Evolutionary conservation across 768 basidiomycete genomes (phyloP).

Genomic region (Cystobasidium onofrii): DNA sequence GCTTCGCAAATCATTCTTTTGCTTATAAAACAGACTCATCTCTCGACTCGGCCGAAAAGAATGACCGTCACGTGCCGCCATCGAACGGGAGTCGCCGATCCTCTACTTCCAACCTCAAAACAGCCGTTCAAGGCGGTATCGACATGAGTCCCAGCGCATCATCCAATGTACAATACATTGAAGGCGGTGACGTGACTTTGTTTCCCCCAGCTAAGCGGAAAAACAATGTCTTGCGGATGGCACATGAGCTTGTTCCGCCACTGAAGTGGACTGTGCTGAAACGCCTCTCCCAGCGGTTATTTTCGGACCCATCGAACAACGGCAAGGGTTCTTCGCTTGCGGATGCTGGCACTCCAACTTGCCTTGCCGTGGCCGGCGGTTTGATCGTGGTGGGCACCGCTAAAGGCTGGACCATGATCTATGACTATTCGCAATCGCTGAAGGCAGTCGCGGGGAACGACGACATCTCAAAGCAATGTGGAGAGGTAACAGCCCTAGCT

Average conservation of each 20-base stretch:
- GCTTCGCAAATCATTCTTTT: constrained; percentile 8
- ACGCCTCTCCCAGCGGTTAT: constrained; percentile 52
- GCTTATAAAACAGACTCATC: neutral
- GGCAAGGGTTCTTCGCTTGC: constrained; percentile 56
- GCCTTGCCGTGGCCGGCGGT: constrained; percentile 67
- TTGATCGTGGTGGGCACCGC: constrained; percentile 82
- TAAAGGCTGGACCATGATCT: constrained; percentile 67
- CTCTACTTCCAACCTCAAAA: constrained; percentile 13
- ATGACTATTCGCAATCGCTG: constrained; percentile 81
- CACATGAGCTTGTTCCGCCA: constrained; percentile 36
- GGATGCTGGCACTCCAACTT: constrained; percentile 62
- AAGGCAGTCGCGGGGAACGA: constrained; percentile 70
- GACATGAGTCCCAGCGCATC: neutral
- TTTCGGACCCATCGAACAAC: constrained; percentile 57
- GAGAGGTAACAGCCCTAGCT: constrained; percentile 77
- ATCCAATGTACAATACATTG: neutral
- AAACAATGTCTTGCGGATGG: neutral
- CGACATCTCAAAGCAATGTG: constrained; percentile 54
- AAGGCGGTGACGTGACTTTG: neutral
- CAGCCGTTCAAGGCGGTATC: neutral
- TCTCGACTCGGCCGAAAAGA: neutral
- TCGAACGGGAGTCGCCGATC: neutral
- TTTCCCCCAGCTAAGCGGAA: neutral
- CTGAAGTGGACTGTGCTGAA: constrained; percentile 66
- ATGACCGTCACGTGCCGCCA: neutral